Percentiles rank a stretch among this genome's conserved stretches.
These are phyloP conservation scores for Sugiyamaella pinicola DNA, from an alignment of 1,139 yeast genomes.

Conservation along the genomic window DNA sequence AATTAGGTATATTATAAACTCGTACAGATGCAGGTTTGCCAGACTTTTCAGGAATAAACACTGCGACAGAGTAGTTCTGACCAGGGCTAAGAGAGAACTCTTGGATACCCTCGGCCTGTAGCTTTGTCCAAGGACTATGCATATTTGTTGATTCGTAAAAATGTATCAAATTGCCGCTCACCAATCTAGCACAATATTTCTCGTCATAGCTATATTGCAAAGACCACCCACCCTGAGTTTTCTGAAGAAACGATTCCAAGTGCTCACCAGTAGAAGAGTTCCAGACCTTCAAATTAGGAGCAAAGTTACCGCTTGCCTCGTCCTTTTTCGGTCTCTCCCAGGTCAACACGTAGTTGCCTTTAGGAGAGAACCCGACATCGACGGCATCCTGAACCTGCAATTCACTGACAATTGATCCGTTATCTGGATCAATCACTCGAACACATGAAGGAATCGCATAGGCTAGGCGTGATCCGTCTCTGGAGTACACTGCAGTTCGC, in stretches of 20 bases:
- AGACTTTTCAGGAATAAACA: constrained; percentile 80
- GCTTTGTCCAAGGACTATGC: constrained; percentile 61
- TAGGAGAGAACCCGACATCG: constrained; percentile 84
- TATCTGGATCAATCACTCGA: constrained; percentile 58
- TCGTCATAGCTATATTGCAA: constrained; percentile 86
- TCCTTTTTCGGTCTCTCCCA: constrained; percentile 85
- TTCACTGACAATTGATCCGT: constrained; percentile 49
- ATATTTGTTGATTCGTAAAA: constrained; percentile 62
- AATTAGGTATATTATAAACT: constrained; percentile 72
- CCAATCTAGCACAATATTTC: constrained; percentile 64
- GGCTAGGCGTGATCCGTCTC: constrained; percentile 52
- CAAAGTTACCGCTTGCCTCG: constrained; percentile 62
- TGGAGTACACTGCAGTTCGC: constrained; percentile 49
- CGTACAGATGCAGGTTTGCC: constrained; percentile 83
- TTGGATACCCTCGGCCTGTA: constrained; percentile 57
- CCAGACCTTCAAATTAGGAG: constrained; percentile 77
- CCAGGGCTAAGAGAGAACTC: constrained; percentile 82
- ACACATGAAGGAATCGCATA: constrained; percentile 52
- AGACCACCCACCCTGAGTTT: constrained; percentile 88
- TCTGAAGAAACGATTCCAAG: constrained; percentile 70
- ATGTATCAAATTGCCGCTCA: constrained; percentile 58
- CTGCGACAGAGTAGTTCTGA: constrained; percentile 85
- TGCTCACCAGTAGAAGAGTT: constrained; percentile 51
- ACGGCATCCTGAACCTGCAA: constrained; percentile 64
- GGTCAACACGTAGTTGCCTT: constrained; percentile 79